phyloP scores from a whole-genome alignment of 2,329 filamentous ascomycete genomes.

The Ceratocystiopsis minuta region DNA sequence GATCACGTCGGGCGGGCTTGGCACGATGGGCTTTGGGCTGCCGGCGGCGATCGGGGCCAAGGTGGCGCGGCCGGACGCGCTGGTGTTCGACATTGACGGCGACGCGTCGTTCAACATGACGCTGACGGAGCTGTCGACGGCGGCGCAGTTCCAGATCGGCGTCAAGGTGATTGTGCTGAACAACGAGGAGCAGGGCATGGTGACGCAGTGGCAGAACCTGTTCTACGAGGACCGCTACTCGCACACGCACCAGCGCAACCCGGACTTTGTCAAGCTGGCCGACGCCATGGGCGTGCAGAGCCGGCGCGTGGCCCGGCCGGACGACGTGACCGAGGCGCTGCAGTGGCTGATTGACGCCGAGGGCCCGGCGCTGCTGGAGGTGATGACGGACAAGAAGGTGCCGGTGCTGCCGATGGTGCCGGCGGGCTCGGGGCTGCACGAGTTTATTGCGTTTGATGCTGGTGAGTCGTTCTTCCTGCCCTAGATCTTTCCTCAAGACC shows the following conservation, averaged over 20 bases:
- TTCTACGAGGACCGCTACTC: slow-evolving; percentile 91
- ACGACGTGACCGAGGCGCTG: slow-evolving; percentile 59
- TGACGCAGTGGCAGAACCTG: slow-evolving; percentile 94
- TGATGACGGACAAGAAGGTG: slow-evolving; percentile 79
- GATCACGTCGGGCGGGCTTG: slow-evolving; percentile 90
- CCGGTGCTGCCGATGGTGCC: slow-evolving; percentile 98
- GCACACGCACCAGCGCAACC: slow-evolving; percentile 87
- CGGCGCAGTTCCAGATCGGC: slow-evolving; percentile 88
- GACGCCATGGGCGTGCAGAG: slow-evolving; percentile 81
- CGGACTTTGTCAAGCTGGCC: slow-evolving; percentile 86
- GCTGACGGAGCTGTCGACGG: slow-evolving; percentile 81
- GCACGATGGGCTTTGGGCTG: slow-evolving; percentile 90
- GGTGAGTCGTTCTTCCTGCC: slow-evolving; percentile 31
- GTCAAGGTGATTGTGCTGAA: slow-evolving; percentile 90
- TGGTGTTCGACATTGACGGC: slow-evolving; percentile 91
- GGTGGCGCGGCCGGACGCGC: slow-evolving; percentile 55
- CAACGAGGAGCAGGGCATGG: slow-evolving; percentile 97
- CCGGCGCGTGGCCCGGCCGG: slow-evolving; percentile 51
- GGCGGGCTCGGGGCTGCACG: slow-evolving; percentile 68
- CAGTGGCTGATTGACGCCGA: slow-evolving; percentile 80
- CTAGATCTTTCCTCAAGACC: neutral
- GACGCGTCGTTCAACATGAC: slow-evolving; percentile 99
- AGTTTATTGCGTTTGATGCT: slow-evolving; percentile 80
- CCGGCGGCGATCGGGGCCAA: slow-evolving; percentile 92
- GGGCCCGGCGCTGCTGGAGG: slow-evolving; percentile 83